Base-by-base conservation (phyloP, 257 asterid species). In the Cruciata laevipes region DNA sequence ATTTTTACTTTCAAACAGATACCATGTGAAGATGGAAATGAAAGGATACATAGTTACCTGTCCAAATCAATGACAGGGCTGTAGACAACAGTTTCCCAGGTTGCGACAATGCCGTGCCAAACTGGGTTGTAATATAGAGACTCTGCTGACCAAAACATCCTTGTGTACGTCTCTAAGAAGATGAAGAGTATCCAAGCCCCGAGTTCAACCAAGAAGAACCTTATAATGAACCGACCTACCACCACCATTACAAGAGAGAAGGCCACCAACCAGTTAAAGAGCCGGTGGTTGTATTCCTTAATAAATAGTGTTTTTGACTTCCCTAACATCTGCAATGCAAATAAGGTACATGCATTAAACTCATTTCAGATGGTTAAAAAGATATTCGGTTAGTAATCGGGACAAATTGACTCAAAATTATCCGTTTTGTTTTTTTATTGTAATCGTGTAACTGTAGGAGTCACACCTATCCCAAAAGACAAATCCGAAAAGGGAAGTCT, bases 91-190 rank as follows among this genome's bases (percentile, higher is more conserved):
- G 92, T 69, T 80, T 94, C 99, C 99, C 97, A 94, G 35, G 95
- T 80, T 47, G 82, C 78, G 31, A 94, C 96, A 66, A 94, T 86
- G 27, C 73, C 80, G 66, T 94, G 89, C 99, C 99, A 94, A 7
- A 88, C 85, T 3, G 99, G 95, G 71, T 94, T 94, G 90, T 90
- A 88, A 81, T 94, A 94, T 61, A 94, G 97, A 63, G 97, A 87
- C 76, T 94, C 97, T 14, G 95, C 92, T 2, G 99, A 81, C 99
- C 96, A 94, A 73, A 94, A 90, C 99, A 94, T 85, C 63, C 96
- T 84, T 14, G 91, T 90, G 74, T 94, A 94, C 4, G 96, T 90
- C 86, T 94, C 99, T 71, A 94, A 78, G 95, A 94, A 90, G 78
- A 94, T 90, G 69, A 94, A 93, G 27, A 94, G 91, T 70, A 90